Evolutionary conservation across 1,284 basidiomycete species (phyloP).

Genomic region (Fistulinella cinereoalba): DNA sequence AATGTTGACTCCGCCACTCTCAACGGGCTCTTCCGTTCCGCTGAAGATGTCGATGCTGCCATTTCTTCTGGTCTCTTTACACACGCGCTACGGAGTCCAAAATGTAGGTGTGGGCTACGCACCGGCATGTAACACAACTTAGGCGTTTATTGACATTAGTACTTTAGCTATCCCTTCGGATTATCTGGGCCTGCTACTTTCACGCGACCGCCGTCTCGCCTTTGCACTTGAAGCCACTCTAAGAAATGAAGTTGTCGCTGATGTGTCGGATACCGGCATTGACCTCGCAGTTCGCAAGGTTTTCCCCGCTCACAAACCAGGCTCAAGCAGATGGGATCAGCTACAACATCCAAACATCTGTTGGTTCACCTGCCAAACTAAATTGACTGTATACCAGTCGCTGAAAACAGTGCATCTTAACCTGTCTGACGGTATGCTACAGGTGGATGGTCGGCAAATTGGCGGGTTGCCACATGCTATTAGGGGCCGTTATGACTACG

Average conservation of each 20-base stretch:
- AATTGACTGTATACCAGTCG: neutral
- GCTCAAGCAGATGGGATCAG: neutral
- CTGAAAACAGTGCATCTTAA: neutral
- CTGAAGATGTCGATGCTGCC: conserved; percentile 14
- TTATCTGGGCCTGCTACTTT: too few species aligned
- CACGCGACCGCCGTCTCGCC: neutral
- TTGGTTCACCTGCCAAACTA: neutral
- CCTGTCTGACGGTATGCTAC: neutral
- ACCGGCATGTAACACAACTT: too few species aligned
- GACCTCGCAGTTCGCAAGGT: conserved; percentile 32
- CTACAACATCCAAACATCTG: neutral
- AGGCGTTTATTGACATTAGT: neutral
- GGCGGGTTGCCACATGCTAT: conserved; percentile 39
- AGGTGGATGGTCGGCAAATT: conserved; percentile 33
- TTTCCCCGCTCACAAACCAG: conserved; percentile 24
- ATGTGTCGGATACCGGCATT: conserved; percentile 19
- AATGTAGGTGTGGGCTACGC: neutral
- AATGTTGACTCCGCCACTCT: neutral
- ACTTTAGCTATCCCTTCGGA: conserved; percentile 17
- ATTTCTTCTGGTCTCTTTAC: conserved; percentile 34
- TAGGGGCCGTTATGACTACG: conserved; percentile 33
- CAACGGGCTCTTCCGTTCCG: neutral
- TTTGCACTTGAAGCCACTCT: neutral
- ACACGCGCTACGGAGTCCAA: too few species aligned
- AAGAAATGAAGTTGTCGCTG: conserved; percentile 2